Base-by-base conservation (phyloP, 2,329 filamentous ascomycete species). In the Trematosphaeria pertusa region DNA sequence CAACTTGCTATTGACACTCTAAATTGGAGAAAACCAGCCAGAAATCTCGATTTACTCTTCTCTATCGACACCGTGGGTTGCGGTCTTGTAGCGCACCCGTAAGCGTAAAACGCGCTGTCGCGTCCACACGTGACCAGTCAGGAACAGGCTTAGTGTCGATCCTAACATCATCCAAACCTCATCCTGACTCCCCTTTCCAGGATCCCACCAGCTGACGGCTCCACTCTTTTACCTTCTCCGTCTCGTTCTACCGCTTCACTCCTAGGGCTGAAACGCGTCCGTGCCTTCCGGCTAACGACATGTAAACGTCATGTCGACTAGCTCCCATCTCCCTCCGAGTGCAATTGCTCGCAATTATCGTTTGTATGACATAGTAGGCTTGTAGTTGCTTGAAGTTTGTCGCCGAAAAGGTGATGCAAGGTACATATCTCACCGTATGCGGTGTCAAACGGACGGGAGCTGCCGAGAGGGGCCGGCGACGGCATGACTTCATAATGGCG, bases 291-390 rank as follows among this genome's bases (percentile, higher is more conserved):
- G 15, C 6, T 8, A 37, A 31, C 3, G 22, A 37, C 12, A 45
- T 45, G 42, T 37, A 45, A 45, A 45, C 42, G 42, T 45, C 42
- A 45, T 38, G 24, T 31, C 24, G 9, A 26, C 26, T 17, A 33
- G 34, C 17, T 32, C 41, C 5, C 32, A 19, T 21, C n/a, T n/a
- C n/a, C n/a, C n/a, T n/a, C n/a, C n/a, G n/a, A n/a, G 11, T 3
- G 12, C 38, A 18, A 30, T 31, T 17, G 6, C n/a, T 9, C 15
- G 22, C 17, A 19, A 6, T 6, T 9, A 15, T n/a, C 10, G 26
- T 15, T 38, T 24, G 12, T 3, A 33, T 41, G 38, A 33, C 26
- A 31, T 21, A 41, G n/a, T 26, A 3, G 37, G 24, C n/a, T 40
- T 11, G 26, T 15, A 5, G 8, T n/a, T 30, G 26, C 15, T 9